Conservation (phyloP, 805 yeast genomes). For the Yarrowia keelungensis region DNA sequence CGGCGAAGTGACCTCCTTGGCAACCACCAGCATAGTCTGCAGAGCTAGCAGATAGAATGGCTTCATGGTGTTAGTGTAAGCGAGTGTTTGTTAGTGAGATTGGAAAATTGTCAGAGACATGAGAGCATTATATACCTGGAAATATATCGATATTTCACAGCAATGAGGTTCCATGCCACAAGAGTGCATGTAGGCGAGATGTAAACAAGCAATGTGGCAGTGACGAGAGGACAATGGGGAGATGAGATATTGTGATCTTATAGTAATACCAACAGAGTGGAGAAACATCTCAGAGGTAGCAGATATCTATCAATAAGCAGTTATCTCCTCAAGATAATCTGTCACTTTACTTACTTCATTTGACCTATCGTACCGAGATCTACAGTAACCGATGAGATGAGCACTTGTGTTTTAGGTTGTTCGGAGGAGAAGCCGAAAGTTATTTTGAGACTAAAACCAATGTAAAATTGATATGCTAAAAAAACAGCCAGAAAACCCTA, state of each 20-base stretch:
- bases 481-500: no score
- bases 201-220: not conserved
- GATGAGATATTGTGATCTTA: no score
- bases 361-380: no score
- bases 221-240: not conserved
- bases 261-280: no score
- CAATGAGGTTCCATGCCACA: conserved; percentile 7
- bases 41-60: conserved; percentile 5
- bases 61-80: conserved; percentile 10
- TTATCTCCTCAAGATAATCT: no score
- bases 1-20: conserved; percentile 29
- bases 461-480: no score
- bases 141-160: not conserved
- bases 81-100: not conserved
- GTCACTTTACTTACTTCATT: no score
- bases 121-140: no score
- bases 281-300: no score
- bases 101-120: no score
- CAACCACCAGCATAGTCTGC: conserved; percentile 2
- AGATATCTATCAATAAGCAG: no score
- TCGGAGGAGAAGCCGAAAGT: not conserved
- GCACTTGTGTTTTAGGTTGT: not conserved
- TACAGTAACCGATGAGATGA: no score
- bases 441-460: not conserved
- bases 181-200: not conserved